Percentiles rank a stretch among this genome's conserved stretches.
Evolutionary conservation across 2,329 filamentous ascomycete species (phyloP).

Genomic region (Sporothrix brunneoviolacea): DNA sequence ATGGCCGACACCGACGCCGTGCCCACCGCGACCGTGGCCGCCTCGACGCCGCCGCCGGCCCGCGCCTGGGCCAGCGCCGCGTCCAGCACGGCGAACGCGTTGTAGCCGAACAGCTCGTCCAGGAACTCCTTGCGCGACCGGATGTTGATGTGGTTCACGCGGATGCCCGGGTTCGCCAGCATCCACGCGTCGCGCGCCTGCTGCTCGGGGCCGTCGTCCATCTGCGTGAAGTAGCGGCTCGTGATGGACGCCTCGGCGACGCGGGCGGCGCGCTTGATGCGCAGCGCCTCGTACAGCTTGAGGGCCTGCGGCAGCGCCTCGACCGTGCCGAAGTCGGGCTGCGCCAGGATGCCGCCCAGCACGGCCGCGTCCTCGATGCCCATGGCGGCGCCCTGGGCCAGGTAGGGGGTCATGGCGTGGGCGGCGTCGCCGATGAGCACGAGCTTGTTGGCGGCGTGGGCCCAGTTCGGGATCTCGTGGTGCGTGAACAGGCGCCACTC

Average conservation of each 20-base stretch:
- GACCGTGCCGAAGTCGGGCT: constrained; percentile 13
- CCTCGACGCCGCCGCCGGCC: not conserved
- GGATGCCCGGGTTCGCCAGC: constrained; percentile 14
- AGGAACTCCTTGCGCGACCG: constrained; percentile 15
- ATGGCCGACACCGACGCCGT: constrained; percentile 5
- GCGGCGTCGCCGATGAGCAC: constrained; percentile 42
- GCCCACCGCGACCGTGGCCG: not conserved
- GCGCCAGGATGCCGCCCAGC: constrained; percentile 31
- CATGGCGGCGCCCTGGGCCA: constrained; percentile 41
- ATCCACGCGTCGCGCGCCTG: constrained; percentile 13
- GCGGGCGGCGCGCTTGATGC: constrained; percentile 13
- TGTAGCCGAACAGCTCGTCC: constrained; percentile 15
- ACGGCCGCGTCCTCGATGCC: constrained; percentile 44
- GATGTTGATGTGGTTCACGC: constrained; percentile 13
- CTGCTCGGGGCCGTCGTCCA: constrained; percentile 13
- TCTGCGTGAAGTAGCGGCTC: constrained; percentile 13
- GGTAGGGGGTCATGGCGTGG: constrained; percentile 42
- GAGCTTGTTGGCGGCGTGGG: constrained; percentile 25
- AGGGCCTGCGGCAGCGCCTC: constrained; percentile 4
- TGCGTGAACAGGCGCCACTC: constrained; percentile 14
- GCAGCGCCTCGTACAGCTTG: constrained; percentile 11
- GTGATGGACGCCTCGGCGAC: constrained; percentile 10
- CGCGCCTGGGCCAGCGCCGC: constrained; percentile 8
- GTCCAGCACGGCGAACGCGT: constrained; percentile 6
- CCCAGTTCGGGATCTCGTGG: constrained; percentile 11